A percentile compares a stretch with the other conserved stretches of the same genome.
Conservation (phyloP, 257 asterid species). For the Nicotiana tabacum region DNA sequence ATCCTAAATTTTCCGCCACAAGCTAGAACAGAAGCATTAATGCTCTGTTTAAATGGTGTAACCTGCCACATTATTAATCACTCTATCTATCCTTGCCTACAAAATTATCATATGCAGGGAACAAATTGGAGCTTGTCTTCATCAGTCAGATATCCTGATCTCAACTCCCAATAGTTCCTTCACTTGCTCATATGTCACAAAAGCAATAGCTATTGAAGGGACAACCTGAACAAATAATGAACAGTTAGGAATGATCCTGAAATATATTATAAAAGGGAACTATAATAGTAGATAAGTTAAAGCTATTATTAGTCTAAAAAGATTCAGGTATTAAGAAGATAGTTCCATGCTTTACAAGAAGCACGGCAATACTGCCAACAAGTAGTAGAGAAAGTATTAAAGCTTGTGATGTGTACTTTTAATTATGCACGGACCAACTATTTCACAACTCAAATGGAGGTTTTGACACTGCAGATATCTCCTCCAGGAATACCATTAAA, state of each 20-base stretch:
- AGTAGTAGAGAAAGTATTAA: not conserved
- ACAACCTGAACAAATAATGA: slow-evolving; percentile 55
- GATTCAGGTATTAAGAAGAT: not conserved
- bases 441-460: not conserved
- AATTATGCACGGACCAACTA: not conserved
- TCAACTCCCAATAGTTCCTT: slow-evolving; percentile 80
- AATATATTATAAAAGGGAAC: not conserved
- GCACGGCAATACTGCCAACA: not conserved
- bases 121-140: slow-evolving; percentile 20
- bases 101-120: slow-evolving; percentile 33
- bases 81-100: slow-evolving; percentile 33
- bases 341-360: not conserved
- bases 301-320: not conserved
- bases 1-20: not conserved
- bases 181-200: slow-evolving; percentile 93
- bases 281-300: not conserved
- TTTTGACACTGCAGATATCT: not conserved
- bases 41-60: not conserved
- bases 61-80: not conserved
- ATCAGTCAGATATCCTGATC: slow-evolving; percentile 78
- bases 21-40: not conserved
- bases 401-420: not conserved
- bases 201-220: slow-evolving; percentile 89
- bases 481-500: not conserved
- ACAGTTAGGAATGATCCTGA: slow-evolving; percentile 1